phyloP scores from a whole-genome alignment of 2,329 filamentous ascomycete species.

The Aureobasidium sp. region DNA sequence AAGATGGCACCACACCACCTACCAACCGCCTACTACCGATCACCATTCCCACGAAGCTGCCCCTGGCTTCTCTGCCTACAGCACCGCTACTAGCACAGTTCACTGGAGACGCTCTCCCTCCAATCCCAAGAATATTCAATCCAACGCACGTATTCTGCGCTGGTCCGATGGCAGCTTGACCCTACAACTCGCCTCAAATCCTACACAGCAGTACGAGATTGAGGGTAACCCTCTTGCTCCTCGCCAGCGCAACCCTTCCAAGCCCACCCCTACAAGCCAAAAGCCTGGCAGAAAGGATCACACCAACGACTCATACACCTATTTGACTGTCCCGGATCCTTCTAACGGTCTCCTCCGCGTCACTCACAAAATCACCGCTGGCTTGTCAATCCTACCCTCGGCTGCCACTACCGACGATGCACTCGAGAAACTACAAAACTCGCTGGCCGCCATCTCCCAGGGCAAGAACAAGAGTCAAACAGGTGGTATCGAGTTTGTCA shows the following conservation, averaged over 20 bases:
- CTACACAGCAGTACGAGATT: constrained; percentile 63
- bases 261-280: constrained; percentile 38
- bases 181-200: constrained; percentile 60
- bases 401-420: constrained; percentile 62
- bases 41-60: constrained; percentile 41
- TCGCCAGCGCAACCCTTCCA: constrained; percentile 39
- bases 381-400: constrained; percentile 60
- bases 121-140: constrained; percentile 58
- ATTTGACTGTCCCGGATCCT: constrained; percentile 63
- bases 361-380: constrained; percentile 67
- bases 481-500: constrained; percentile 55
- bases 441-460: constrained; percentile 56
- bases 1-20: constrained; percentile 57
- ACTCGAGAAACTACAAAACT: constrained; percentile 57
- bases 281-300: constrained; percentile 46
- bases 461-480: constrained; percentile 43
- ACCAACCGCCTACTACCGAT: constrained; percentile 53
- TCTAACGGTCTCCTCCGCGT: constrained; percentile 60
- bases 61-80: constrained; percentile 49
- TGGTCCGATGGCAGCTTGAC: constrained; percentile 77
- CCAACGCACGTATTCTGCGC: constrained; percentile 64
- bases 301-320: constrained; percentile 64
- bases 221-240: constrained; percentile 62
- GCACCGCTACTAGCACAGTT: constrained; percentile 57
- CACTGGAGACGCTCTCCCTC: constrained; percentile 60